These are phyloP conservation scores for Aspergillus sp. DNA, from an alignment of 2,329 filamentous ascomycete species.

Conservation along the genomic window DNA sequence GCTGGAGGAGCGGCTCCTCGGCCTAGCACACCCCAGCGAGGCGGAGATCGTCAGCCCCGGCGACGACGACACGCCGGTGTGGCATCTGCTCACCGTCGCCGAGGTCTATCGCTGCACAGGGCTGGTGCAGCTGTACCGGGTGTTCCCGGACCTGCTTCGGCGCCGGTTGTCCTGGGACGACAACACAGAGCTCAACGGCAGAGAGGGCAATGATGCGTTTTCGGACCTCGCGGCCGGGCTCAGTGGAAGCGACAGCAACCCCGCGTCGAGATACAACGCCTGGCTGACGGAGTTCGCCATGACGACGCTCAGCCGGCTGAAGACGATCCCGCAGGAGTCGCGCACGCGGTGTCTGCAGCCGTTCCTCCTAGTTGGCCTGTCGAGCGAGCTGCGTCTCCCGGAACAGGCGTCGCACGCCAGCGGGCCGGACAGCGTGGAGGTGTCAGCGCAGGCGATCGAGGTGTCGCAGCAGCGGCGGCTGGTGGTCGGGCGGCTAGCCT, in stretches of 20 bases:
- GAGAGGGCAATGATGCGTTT: conserved; percentile 16
- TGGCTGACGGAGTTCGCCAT: conserved; percentile 45
- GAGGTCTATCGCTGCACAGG: conserved; percentile 46
- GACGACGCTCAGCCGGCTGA: conserved; percentile 41
- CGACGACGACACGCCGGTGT: conserved; percentile 44
- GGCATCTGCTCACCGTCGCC: conserved; percentile 45
- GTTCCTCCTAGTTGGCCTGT: conserved; percentile 42
- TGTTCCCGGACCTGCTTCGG: conserved; percentile 44
- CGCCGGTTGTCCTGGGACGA: conserved; percentile 27
- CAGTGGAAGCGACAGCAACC: conserved; percentile 15
- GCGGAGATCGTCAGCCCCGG: conserved; percentile 43
- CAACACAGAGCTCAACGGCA: conserved; percentile 8
- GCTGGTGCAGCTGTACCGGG: conserved; percentile 46
- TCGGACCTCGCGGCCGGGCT: conserved; percentile 13
- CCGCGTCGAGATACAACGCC: conserved; percentile 13
- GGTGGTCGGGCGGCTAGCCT: conserved; percentile 41
- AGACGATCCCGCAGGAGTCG: conserved; percentile 43
- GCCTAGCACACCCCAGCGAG: conserved; percentile 37
- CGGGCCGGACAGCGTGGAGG: conserved; percentile 11
- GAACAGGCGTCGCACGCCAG: conserved; percentile 13
- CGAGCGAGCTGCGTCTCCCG: conserved; percentile 43
- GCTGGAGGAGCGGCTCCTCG: conserved; percentile 41
- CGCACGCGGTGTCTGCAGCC: conserved; percentile 47
- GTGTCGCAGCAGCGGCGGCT: conserved; percentile 41
- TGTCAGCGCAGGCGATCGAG: conserved; percentile 35